Base-by-base conservation (phyloP, 345 rosid genomes). In the Lepidium didymum region DNA sequence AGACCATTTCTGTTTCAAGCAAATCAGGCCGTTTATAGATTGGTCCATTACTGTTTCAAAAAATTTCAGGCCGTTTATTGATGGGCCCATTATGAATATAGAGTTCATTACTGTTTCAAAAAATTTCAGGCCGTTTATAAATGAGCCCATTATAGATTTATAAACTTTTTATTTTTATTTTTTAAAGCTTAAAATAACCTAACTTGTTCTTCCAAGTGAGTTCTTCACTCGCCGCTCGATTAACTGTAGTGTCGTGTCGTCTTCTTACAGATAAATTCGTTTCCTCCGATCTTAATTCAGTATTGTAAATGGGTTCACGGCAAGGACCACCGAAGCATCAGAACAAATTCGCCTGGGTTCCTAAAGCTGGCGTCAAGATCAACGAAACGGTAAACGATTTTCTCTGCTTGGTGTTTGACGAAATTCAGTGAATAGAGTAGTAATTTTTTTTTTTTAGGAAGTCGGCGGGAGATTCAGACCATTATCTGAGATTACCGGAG, bases 251-350 rank as follows among this genome's bases (percentile, higher is more conserved):
- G n/a, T n/a, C 1, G 0, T 11, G 34, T 18, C 29, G 0, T 35
- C 61, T 4, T 31, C 23, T 8, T 53, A 12, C 27, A 34, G 42
- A 54, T 16, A 54, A 54, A 54, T 9, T 55, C 42, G 42, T 16
- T 10, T 35, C 6, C 14, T 55, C 42, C 25, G 38, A 15, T 54
- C 5, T 15, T 0, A 55, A 16, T 7, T 8, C 12, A n/a, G 21
- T n/a, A 35, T 55, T 18, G n/a, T 68, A 72, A 79, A 91, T 90
- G 97, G 86, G 84, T 53, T 76, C 61, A 60, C 76, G 78, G 42
- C 87, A 75, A 4, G 97, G 94, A 38, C 85, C 97, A 8, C 96
- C 98, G 51, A 90, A 88, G 87, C 98, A 93, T 75, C 87, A 82
- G 75, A 93, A 93, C 76, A 33, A 36, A 34, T 87, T 33, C 76